phyloP scores from a whole-genome alignment of 306 rosid genomes.

The Cicer yamashitae region DNA sequence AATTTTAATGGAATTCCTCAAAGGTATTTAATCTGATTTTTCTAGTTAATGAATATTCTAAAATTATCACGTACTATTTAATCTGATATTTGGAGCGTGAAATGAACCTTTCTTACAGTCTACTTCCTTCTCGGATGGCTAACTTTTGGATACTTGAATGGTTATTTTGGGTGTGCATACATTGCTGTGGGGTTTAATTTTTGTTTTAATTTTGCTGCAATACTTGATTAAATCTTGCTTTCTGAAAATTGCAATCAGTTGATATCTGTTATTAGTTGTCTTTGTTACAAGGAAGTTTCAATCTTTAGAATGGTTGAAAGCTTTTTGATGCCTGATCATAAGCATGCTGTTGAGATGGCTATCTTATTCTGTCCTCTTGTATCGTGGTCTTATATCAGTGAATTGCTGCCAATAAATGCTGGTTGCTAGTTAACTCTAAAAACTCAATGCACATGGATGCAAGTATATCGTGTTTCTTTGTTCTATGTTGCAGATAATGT shows the following conservation, averaged over 20 bases:
- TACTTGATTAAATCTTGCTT: slow-evolving; percentile 10
- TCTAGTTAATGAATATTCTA: slow-evolving; percentile 25
- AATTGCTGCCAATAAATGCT: slow-evolving; percentile 2
- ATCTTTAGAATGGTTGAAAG: slow-evolving; percentile 4
- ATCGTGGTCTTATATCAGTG: neutral
- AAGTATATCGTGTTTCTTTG: slow-evolving; percentile 9
- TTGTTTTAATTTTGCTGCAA: slow-evolving; percentile 3
- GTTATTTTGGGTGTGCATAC: neutral
- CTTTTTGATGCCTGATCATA: neutral
- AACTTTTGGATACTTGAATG: neutral
- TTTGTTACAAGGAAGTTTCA: neutral
- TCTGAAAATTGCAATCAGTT: slow-evolving; percentile 12
- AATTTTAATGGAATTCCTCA: slow-evolving; percentile 62
- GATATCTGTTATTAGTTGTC: neutral
- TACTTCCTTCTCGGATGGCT: neutral
- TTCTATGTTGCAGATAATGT: neutral
- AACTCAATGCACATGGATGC: neutral
- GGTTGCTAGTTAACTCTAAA: slow-evolving; percentile 17
- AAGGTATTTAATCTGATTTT: slow-evolving; percentile 52
- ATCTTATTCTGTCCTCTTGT: neutral
- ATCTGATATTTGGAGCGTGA: neutral
- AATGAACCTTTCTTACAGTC: neutral
- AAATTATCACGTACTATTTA: neutral
- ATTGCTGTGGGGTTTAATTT: slow-evolving; percentile 2
- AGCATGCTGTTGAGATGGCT: slow-evolving; percentile 4